Evolutionary conservation across 225 moss, liverwort and hornwort genomes (phyloP), one percentile per base, ranked within the genome.

Genomic region (Climacium dendroides): DNA sequence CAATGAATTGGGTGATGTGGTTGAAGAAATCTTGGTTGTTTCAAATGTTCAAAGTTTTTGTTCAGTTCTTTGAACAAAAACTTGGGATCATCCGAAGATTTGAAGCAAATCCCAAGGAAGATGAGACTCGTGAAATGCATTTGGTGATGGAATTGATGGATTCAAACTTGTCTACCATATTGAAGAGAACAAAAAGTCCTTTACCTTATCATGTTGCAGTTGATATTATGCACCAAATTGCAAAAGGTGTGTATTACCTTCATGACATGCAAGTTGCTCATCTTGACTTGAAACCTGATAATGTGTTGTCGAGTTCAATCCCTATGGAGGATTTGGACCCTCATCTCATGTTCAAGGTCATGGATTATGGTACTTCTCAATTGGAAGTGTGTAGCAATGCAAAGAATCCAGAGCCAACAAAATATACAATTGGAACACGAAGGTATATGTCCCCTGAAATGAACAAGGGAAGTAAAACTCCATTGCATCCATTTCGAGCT

Each of bases 61-160:
- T 69, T 69, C 39, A 39, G 7, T 24, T 5, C 14, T 69, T 69
- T 39, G 13, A 39, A n/a, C n/a, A n/a, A n/a, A n/a, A n/a, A 14
- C 24, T 39, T 7, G 12, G 13, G 7, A 67, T 4, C 13, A 6
- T 2, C 7, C 4, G 23, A 24, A 24, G 0, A 69, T 7, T 8
- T 39, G 39, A 7, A 24, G 24, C 39, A 0, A 24, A 69, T 24
- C 3, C 24, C 4, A 24, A 0, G 0, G 3, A 13, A 69, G 25
- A 25, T 41, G 41, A 41, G 41, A 9, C 3, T 8, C 0, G 4
- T 41, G 15, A 70, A 9, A 70, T 41, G 22, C 22, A 66, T 66
- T 66, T 66, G 66, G 66, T 66, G 37, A 66, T 66, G 66, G 66
- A 66, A 12, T 0, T 66, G 4, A 66, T 66, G 66, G 66, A 66